Percentiles rank a stretch among this genome's conserved stretches.
Evolutionary conservation across 352 stramenopile species (phyloP).

Genomic region (Phytophthora pluvialis): DNA sequence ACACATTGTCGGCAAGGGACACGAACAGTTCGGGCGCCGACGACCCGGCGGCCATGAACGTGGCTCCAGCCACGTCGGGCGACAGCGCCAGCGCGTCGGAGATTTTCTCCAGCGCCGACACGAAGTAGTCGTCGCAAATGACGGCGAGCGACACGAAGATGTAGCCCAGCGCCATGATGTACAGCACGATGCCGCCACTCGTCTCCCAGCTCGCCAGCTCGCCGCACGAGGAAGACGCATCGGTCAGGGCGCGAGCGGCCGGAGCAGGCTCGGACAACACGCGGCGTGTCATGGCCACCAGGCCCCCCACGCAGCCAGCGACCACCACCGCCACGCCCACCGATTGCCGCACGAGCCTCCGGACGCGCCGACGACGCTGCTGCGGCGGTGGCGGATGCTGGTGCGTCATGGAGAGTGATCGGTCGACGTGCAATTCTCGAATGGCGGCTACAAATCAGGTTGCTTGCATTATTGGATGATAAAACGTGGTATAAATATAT

Average conservation of each 20-base stretch:
- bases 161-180: slow-evolving; percentile 71
- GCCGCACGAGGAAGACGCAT: slow-evolving; percentile 38
- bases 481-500: too few relatives aligned
- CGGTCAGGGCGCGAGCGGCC: slow-evolving; percentile 16
- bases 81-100: slow-evolving; percentile 66
- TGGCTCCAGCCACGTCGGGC: slow-evolving; percentile 81
- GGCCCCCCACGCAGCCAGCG: slow-evolving; percentile 22
- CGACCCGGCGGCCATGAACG: slow-evolving; percentile 85
- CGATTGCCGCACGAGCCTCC: slow-evolving; percentile 28
- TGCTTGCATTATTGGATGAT: too few relatives aligned
- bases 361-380: slow-evolving; percentile 9
- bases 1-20: slow-evolving; percentile 78
- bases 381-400: not conserved
- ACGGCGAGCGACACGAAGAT: slow-evolving; percentile 88
- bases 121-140: slow-evolving; percentile 91
- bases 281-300: slow-evolving; percentile 24
- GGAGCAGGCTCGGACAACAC: slow-evolving; percentile 3
- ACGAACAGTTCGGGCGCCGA: slow-evolving; percentile 87
- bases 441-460: too few relatives aligned
- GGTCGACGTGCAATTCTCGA: too few relatives aligned
- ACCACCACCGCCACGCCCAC: slow-evolving; percentile 32
- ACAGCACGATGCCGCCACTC: slow-evolving; percentile 62
- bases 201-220: slow-evolving; percentile 55
- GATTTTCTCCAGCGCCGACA: slow-evolving; percentile 80
- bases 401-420: not conserved